phyloP scores from a whole-genome alignment of 306 rosid species.

The Glycine latifolia region DNA sequence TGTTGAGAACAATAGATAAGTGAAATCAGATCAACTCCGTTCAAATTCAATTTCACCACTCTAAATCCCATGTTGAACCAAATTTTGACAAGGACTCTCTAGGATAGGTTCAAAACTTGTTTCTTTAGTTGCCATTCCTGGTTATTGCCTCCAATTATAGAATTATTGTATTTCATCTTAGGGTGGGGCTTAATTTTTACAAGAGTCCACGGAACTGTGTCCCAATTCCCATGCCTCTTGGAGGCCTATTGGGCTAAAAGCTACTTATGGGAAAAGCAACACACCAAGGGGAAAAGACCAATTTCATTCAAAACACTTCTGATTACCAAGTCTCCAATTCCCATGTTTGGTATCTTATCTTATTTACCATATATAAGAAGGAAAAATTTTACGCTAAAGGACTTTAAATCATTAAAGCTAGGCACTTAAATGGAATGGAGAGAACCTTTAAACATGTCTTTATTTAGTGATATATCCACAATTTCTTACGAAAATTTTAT shows the following conservation, averaged over 20 bases:
- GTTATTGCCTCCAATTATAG: conserved; percentile 16
- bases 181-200: conserved; percentile 23
- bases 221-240: neutral
- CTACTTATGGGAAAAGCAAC: conserved; percentile 38
- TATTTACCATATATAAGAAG: conserved; percentile 29
- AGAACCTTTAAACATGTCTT: neutral
- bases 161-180: neutral
- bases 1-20: neutral
- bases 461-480: conserved; percentile 10
- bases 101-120: conserved; percentile 14
- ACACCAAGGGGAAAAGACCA: neutral
- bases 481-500: neutral
- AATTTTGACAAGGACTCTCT: neutral
- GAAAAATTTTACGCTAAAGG: conserved; percentile 39
- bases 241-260: conserved; percentile 12
- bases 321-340: conserved; percentile 39
- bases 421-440: conserved; percentile 28
- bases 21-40: neutral
- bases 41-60: neutral
- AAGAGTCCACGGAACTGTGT: conserved; percentile 19
- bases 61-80: conserved; percentile 23
- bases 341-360: conserved; percentile 35
- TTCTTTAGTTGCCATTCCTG: neutral
- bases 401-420: conserved; percentile 40
- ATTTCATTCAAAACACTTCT: conserved; percentile 22